Conservation (phyloP, 495 filamentous ascomycete species). For the Recurvomyces mirabilis region DNA sequence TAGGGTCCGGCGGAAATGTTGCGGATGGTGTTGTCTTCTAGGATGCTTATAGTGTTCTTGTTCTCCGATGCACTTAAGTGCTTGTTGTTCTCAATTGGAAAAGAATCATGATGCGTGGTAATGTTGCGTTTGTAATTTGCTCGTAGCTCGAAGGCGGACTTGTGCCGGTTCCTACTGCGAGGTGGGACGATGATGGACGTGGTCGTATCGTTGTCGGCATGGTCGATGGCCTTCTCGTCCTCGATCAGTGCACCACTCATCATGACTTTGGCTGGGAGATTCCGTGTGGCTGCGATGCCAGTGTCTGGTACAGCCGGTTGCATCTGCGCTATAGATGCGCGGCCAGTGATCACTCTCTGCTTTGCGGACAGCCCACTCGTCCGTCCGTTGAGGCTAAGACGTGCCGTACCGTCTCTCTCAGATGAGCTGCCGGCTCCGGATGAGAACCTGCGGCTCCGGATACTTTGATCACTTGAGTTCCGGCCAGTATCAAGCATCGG, state of each 20-base stretch:
- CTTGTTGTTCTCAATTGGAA: constrained; percentile 11
- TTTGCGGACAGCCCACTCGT: too few species aligned
- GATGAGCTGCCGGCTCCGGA: background rate
- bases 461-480: constrained; percentile 14
- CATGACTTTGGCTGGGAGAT: background rate
- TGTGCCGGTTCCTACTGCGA: constrained; percentile 5
- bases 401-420: too few species aligned
- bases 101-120: constrained; percentile 2
- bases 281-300: background rate
- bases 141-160: constrained; percentile 27
- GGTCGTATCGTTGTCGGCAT: background rate
- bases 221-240: background rate
- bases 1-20: constrained; percentile 22
- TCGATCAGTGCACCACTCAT: constrained; percentile 4
- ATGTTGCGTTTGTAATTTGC: constrained; percentile 16
- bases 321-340: constrained; percentile 7
- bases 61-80: background rate
- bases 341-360: constrained; percentile 9
- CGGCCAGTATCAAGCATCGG: constrained; percentile 24
- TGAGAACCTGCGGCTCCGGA: background rate
- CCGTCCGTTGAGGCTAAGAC: background rate
- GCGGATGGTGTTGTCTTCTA: constrained; percentile 19
- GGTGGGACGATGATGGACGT: background rate
- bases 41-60: constrained; percentile 2
- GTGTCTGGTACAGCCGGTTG: background rate